phyloP scores from a whole-genome alignment of 2,329 filamentous ascomycete species.

The Pochonia chlamydosporia region DNA sequence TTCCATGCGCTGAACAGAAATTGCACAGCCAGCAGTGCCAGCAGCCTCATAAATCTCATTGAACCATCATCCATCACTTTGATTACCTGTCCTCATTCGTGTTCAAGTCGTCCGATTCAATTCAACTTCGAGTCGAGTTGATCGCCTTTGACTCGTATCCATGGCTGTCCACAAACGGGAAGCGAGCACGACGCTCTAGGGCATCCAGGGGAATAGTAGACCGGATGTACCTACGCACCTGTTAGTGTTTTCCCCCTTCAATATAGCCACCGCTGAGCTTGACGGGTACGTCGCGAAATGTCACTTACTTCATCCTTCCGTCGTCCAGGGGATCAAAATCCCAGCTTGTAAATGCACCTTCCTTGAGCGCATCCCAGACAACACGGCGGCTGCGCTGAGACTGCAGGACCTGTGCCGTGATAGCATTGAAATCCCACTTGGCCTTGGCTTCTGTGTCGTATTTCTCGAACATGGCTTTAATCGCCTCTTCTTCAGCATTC shows the following conservation, averaged over 20 bases:
- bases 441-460: conserved; percentile 69
- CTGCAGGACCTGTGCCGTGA: conserved; percentile 66
- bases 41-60: too few species aligned
- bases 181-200: conserved; percentile 70
- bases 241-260: background rate
- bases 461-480: conserved; percentile 47
- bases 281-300: background rate
- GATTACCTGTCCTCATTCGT: too few species aligned
- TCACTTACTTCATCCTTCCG: conserved; percentile 56
- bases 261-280: background rate
- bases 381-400: conserved; percentile 76
- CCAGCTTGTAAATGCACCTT: conserved; percentile 75
- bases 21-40: too few species aligned
- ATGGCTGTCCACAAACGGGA: conserved; percentile 55
- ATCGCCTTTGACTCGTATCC: conserved; percentile 41
- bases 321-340: conserved; percentile 74
- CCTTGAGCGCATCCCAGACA: conserved; percentile 72
- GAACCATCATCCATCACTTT: background rate
- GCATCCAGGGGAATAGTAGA: conserved; percentile 77
- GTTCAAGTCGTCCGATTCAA: too few species aligned
- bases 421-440: conserved; percentile 76
- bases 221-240: conserved; percentile 67
- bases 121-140: conserved; percentile 25
- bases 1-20: too few species aligned
- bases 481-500: conserved; percentile 39